Base-by-base conservation (phyloP, 345 rosid genomes). In the Salix suchowensis region DNA sequence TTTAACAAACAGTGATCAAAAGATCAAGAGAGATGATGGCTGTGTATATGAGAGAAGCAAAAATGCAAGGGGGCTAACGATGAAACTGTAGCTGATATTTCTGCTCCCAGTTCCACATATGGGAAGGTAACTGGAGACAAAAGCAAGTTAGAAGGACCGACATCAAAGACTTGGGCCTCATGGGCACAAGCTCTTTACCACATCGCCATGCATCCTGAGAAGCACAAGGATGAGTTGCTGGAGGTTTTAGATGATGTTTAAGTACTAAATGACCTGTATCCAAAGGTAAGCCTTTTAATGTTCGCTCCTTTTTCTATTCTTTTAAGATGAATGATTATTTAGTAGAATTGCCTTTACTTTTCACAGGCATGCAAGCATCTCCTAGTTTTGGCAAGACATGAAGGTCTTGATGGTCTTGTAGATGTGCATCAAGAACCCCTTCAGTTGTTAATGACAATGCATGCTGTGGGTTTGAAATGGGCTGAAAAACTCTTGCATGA, bases 151-250 rank as follows among this genome's bases (percentile, higher is more conserved):
- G 76, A 66, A 36, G 81, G 71, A 69, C 80, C 66, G 74, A 23
- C 26, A 24, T 52, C 81, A 34, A 93, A 88, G 75, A 74, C 75
- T 5, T 90, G 97, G 97, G 82, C 87, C 76, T 86, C 94, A 5
- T 93, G 96, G 97, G 88, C 92, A 75, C 92, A 89, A 75, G 87
- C 95, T 60, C 98, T 96, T 76, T 84, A 89, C 85, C 69, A 40
- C 52, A 87, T 88, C 24, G 93, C 98, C 34, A 85, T 89, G 91
- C 85, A 87, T 73, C 99, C 99, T 37, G 96, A 89, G 80, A 86
- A 36, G 77, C 91, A 89, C 50, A 81, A 85, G 79, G 86, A 86
- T 77, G 77, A 77, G 40, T 78, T 89, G 80, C 80, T 93, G 82
- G 97, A 96, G 82, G 84, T 80, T 64, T 74, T 76, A 16, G 94